These are phyloP conservation scores for Aspergillus phoenicis DNA, from an alignment of 2,329 filamentous ascomycete genomes.

Conservation along the genomic window DNA sequence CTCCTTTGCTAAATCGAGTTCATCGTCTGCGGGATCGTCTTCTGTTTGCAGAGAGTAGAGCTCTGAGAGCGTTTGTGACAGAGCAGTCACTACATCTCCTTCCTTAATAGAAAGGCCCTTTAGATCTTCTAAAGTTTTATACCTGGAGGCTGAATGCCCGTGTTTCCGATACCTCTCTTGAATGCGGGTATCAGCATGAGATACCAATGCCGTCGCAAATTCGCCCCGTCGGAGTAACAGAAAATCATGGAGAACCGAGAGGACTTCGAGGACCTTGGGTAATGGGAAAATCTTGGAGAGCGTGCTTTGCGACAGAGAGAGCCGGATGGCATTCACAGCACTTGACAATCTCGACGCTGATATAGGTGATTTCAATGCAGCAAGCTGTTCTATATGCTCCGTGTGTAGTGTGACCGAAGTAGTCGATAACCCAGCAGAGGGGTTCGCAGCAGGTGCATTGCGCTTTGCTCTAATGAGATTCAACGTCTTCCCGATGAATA, in stretches of 20 bases:
- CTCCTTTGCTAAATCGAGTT: constrained; percentile 78
- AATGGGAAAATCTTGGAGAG: constrained; percentile 81
- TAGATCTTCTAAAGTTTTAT: constrained; percentile 55
- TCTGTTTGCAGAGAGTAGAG: constrained; percentile 76
- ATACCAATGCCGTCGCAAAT: constrained; percentile 83
- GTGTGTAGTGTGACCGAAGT: constrained; percentile 61
- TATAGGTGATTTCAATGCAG: constrained; percentile 72
- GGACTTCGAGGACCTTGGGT: constrained; percentile 71
- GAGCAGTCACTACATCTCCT: constrained; percentile 76
- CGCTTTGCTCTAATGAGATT: constrained; percentile 71
- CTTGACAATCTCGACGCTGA: constrained; percentile 69
- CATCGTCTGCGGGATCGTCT: constrained; percentile 73
- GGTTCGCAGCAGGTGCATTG: constrained; percentile 36
- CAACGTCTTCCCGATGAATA: constrained; percentile 87
- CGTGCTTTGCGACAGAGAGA: constrained; percentile 80
- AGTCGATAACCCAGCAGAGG: constrained; percentile 45
- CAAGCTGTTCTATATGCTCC: constrained; percentile 60
- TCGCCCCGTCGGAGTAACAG: constrained; percentile 86
- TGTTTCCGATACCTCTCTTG: constrained; percentile 70
- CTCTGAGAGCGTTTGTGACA: constrained; percentile 76
- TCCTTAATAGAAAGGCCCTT: constrained; percentile 76
- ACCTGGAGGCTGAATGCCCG: constrained; percentile 52
- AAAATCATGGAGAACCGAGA: constrained; percentile 80
- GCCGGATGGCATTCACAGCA: constrained; percentile 73
- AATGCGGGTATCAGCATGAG: constrained; percentile 79